Base-by-base conservation (phyloP, 169 alveolate species). In the Plasmodium fragile region DNA sequence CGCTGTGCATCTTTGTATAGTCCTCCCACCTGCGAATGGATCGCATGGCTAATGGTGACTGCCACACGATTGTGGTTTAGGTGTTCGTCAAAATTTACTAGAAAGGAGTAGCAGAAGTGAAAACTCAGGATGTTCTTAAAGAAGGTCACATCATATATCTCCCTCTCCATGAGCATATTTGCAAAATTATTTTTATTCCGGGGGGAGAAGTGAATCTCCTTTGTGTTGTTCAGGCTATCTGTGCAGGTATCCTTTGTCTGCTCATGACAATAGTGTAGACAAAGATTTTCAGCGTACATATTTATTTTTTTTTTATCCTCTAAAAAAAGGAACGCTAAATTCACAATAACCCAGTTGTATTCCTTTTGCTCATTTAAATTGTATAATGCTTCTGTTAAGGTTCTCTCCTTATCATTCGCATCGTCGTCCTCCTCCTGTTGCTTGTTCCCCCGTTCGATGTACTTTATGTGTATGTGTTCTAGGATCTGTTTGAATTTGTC, bases 261-360 rank as follows among this genome's bases (percentile, higher is more conserved):
- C 41, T 1, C 70, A 16, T 8, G 6, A 18, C 3, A 28, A 52
- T 36, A 28, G 8, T 70, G 81, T 4, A 69, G 16, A 28, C 16
- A 7, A 16, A 11, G 22, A 65, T 43, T 52, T 16, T 84, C 85
- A 7, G 78, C 25, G 36, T 45, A 84, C 30, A 39, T 49, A 8
- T 84, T 84, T n/a, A 84, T 36, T 75, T 73, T 84, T n/a, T 72
- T 32, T 25, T 84, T 70, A 84, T 84, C 84, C 59, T 84, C 73
- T 1, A 84, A 53, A 59, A 73, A 84, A 25, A 84, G 39, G 69
- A 84, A 71, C 18, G 85, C 83, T 10, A 84, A 49, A 72, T 84
- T 84, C 1, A 84, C 79, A 39, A 73, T 30, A 34, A 84, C 65
- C 18, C 49, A 13, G 78, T 71, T 25, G 79, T 84, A 84, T 73